A percentile compares a stretch with the other conserved stretches of the same genome.
Evolutionary conservation across 805 yeast genomes (phyloP).

Genomic region (Saccharomycopsis sp.): DNA sequence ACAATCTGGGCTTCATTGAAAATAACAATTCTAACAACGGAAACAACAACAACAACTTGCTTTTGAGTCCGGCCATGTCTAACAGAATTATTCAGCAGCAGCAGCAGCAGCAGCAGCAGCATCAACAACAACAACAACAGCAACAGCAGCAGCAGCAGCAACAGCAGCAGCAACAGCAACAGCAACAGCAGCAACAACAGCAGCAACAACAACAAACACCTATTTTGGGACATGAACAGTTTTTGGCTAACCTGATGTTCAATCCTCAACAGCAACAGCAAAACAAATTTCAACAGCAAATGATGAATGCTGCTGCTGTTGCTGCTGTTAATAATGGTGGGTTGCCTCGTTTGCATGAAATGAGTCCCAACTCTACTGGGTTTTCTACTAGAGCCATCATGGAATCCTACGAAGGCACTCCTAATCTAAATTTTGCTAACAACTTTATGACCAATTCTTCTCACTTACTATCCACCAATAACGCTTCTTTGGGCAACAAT

Average conservation of each 20-base stretch:
- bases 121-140: constrained; percentile 1
- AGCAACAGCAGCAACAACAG: not conserved
- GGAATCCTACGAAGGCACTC: not conserved
- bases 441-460: not conserved
- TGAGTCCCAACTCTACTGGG: not conserved
- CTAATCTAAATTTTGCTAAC: not conserved
- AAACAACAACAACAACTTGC: not conserved
- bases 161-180: not conserved
- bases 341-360: not conserved
- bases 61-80: not conserved
- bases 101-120: not conserved
- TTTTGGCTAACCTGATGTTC: not conserved
- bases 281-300: not conserved
- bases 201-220: not conserved
- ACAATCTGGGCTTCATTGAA: not conserved
- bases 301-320: not conserved
- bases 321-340: not conserved
- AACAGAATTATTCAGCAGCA: not conserved
- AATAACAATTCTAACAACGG: not conserved
- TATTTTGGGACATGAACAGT: not conserved
- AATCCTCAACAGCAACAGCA: constrained; percentile 6
- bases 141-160: not conserved
- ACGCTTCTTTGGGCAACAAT: not conserved
- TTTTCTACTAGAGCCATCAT: constrained; percentile 2
- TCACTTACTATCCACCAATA: not conserved